Conservation (phyloP, 257 asterid species). For the Prunella vulgaris region DNA sequence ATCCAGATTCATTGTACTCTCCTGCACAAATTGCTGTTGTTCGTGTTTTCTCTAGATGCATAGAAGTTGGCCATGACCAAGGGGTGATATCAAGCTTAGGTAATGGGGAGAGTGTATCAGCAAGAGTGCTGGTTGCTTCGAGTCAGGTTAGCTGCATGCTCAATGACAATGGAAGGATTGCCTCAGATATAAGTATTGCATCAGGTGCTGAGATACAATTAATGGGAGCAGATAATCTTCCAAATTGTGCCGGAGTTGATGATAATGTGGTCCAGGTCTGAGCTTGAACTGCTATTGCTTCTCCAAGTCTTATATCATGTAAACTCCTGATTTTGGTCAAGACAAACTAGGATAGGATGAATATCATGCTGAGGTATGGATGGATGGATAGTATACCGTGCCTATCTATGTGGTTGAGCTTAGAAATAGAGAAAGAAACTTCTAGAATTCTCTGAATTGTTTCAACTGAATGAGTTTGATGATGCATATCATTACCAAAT, state of each 20-base stretch:
- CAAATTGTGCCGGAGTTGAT: constrained; percentile 26
- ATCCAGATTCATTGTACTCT: constrained; percentile 32
- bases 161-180: constrained; percentile 38
- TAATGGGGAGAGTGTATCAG: constrained; percentile 28
- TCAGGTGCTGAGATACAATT: constrained; percentile 41
- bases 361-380: not conserved
- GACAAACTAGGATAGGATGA: not conserved
- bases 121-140: constrained; percentile 41
- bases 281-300: constrained; percentile 19
- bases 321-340: constrained; percentile 2
- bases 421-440: not conserved
- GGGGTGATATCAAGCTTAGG: constrained; percentile 22
- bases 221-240: constrained; percentile 23
- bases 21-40: constrained; percentile 52
- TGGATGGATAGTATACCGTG: not conserved
- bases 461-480: not conserved
- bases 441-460: not conserved
- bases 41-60: constrained; percentile 43
- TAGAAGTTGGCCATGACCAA: constrained; percentile 35
- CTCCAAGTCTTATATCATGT: constrained; percentile 10
- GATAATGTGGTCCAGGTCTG: constrained; percentile 52
- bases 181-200: constrained; percentile 38
- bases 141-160: constrained; percentile 37
- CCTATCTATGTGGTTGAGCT: not conserved
- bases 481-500: not conserved